Conservation (phyloP, 257 asterid genomes). For the Perilla frutescens region DNA sequence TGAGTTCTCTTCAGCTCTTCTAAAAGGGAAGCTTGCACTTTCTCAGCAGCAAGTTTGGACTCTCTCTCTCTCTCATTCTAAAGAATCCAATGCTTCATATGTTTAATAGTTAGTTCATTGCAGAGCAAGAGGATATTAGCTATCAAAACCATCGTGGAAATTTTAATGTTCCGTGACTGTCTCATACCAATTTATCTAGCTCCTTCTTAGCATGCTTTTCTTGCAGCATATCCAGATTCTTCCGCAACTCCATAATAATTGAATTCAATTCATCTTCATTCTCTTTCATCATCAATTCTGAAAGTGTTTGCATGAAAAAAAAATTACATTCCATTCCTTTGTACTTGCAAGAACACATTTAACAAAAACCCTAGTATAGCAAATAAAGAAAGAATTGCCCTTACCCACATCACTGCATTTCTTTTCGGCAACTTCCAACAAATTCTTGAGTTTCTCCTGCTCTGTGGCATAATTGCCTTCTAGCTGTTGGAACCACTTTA, state of each 20-base stretch:
- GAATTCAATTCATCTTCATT: constrained; percentile 81
- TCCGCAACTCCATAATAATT: constrained; percentile 71
- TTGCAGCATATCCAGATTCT: constrained; percentile 64
- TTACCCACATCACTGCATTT: constrained; percentile 62
- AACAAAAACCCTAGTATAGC: too few relatives aligned
- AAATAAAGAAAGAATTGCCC: too few relatives aligned
- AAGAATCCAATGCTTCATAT: constrained; percentile 81
- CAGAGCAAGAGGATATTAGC: not conserved
- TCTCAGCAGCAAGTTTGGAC: constrained; percentile 67
- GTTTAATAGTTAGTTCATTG: constrained; percentile 29
- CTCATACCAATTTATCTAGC: constrained; percentile 66
- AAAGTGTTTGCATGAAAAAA: not conserved
- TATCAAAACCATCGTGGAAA: not conserved
- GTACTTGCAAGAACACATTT: not conserved
- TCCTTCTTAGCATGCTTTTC: constrained; percentile 74
- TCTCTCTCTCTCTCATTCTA: constrained; percentile 74
- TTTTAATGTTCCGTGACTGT: not conserved
- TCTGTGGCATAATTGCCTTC: constrained; percentile 65
- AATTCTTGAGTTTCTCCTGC: constrained; percentile 58
- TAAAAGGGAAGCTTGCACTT: constrained; percentile 63
- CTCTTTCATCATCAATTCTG: constrained; percentile 77
- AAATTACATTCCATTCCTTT: not conserved
- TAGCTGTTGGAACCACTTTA: constrained; percentile 89
- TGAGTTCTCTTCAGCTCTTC: constrained; percentile 83
- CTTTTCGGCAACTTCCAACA: constrained; percentile 76